These are phyloP conservation scores for Selaginella tamariscina DNA, from an alignment of 75 land plant genomes.

Conservation along the genomic window DNA sequence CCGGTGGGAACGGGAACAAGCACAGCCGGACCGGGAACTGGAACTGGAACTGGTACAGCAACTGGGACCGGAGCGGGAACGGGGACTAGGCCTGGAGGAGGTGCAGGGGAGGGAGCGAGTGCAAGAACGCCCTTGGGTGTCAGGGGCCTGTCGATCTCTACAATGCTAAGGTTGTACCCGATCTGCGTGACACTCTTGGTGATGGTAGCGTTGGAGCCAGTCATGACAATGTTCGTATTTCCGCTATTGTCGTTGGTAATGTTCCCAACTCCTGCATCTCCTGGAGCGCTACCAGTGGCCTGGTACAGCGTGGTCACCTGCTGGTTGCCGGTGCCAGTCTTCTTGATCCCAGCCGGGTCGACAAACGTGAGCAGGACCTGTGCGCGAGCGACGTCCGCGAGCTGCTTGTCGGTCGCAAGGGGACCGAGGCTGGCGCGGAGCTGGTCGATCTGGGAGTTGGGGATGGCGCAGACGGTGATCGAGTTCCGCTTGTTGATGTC, in stretches of 20 bases:
- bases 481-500: slow-evolving; percentile 4
- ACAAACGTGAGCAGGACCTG: not conserved
- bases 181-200: not conserved
- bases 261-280: not conserved
- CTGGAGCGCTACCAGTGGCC: not conserved
- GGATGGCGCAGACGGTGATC: not conserved
- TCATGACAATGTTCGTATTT: not conserved
- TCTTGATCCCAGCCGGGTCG: not conserved
- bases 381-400: not conserved
- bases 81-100: not conserved
- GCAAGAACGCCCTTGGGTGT: not conserved
- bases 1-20: not conserved
- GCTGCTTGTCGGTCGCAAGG: not conserved
- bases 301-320: slow-evolving; percentile 2
- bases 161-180: not conserved
- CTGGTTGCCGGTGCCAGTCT: not conserved
- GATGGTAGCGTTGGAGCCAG: not conserved
- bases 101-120: not conserved
- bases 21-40: not conserved
- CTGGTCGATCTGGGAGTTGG: slow-evolving; percentile 3
- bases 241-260: not conserved
- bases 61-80: not conserved
- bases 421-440: not conserved
- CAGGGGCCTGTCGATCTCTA: not conserved
- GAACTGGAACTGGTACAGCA: not conserved